phyloP scores from a whole-genome alignment of 352 stramenopile genomes.

The Globisporangium barbulae region DNA sequence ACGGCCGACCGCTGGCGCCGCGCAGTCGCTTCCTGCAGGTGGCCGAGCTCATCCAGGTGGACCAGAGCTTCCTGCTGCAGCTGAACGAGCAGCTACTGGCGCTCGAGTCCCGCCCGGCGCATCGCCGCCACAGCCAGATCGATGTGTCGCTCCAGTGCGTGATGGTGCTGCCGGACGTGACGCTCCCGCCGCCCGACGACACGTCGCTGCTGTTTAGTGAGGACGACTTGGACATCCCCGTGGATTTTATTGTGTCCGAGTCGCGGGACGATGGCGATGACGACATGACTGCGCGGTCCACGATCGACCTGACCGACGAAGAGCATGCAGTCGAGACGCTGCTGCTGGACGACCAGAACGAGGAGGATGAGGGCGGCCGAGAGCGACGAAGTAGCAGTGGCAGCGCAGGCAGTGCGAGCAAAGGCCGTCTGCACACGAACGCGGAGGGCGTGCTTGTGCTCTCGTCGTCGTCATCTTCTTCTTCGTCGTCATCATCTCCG shows the following conservation, averaged over 20 bases:
- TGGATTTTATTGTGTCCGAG: constrained; percentile 24
- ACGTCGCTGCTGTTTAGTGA: constrained; percentile 37
- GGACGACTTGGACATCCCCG: constrained; percentile 21
- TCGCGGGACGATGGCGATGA: constrained; percentile 20
- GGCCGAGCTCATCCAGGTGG: constrained; percentile 63
- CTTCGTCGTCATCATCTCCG: background rate
- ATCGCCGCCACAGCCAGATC: constrained; percentile 69
- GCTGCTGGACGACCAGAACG: constrained; percentile 1
- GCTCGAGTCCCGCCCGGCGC: constrained; percentile 48
- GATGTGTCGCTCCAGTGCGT: constrained; percentile 69
- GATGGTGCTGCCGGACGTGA: constrained; percentile 81
- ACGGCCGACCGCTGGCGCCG: constrained; percentile 13
- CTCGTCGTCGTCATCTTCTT: background rate
- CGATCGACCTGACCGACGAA: constrained; percentile 36
- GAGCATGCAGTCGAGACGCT: constrained; percentile 19
- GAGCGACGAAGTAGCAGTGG: background rate
- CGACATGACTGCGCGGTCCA: constrained; percentile 12
- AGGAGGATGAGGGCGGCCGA: background rate
- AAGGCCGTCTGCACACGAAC: background rate
- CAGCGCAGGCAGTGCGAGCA: background rate
- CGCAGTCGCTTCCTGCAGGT: constrained; percentile 54
- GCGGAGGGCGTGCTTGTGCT: background rate
- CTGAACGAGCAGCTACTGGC: constrained; percentile 65
- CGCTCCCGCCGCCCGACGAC: constrained; percentile 51
- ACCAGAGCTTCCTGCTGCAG: constrained; percentile 47